Conservation (phyloP, 495 filamentous ascomycete species). For the Podospora conica region DNA sequence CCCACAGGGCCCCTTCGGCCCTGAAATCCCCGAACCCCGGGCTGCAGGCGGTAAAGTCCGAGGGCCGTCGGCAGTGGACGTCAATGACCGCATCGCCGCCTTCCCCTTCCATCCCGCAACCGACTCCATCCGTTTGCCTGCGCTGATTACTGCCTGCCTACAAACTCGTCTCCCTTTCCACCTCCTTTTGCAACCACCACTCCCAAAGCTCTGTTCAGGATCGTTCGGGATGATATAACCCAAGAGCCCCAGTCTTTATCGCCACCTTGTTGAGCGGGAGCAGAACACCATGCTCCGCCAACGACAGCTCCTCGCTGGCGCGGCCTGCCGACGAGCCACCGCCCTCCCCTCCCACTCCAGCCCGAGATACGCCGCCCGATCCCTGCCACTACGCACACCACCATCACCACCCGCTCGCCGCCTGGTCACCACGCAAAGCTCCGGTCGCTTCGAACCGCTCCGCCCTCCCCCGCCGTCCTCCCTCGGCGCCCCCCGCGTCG, state of each 20-base stretch:
- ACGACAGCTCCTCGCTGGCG: not conserved
- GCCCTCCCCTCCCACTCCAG: not conserved
- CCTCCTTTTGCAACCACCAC: not conserved
- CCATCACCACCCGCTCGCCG: slow-evolving; percentile 8
- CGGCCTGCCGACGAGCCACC: not conserved
- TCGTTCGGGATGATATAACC: not conserved
- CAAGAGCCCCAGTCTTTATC: not conserved
- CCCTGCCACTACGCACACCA: not conserved
- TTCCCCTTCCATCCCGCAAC: too few species aligned
- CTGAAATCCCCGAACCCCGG: not conserved
- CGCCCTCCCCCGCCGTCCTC: slow-evolving; percentile 72
- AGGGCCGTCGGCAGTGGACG: not conserved
- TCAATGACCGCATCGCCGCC: not conserved
- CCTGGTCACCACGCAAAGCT: slow-evolving; percentile 6
- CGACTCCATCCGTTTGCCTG: not conserved
- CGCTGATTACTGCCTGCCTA: not conserved
- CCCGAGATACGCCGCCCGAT: not conserved
- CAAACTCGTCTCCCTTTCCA: not conserved
- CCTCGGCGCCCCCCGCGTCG: slow-evolving; percentile 65
- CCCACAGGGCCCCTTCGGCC: not conserved
- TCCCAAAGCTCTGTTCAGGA: not conserved
- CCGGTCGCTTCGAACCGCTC: slow-evolving; percentile 57
- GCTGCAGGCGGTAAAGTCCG: not conserved
- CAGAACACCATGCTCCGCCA: not conserved
- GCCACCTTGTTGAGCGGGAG: not conserved